phyloP scores from a whole-genome alignment of 805 yeast genomes.

The Candida orba region DNA sequence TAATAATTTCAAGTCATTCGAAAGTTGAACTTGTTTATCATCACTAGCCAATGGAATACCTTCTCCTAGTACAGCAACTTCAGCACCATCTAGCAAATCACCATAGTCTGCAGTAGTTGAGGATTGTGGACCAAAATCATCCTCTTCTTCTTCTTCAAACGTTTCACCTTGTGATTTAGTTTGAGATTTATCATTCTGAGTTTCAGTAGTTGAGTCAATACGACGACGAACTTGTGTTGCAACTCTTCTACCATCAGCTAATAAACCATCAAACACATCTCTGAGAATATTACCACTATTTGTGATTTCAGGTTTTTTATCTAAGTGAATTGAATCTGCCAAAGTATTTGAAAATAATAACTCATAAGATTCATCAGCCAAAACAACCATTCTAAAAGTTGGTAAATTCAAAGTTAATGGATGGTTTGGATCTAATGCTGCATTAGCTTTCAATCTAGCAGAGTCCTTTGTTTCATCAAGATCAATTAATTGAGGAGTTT shows the following conservation, averaged over 20 bases:
- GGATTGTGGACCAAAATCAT: constrained; percentile 38
- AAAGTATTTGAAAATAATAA: constrained; percentile 67
- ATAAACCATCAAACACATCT: constrained; percentile 83
- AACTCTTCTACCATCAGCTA: constrained; percentile 88
- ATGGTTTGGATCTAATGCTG: constrained; percentile 72
- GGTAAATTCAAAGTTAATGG: constrained; percentile 74
- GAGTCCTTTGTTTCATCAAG: constrained; percentile 28
- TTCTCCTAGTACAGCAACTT: constrained; percentile 34
- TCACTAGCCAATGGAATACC: constrained; percentile 22
- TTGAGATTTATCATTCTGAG: constrained; percentile 3
- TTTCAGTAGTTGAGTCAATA: constrained; percentile 51
- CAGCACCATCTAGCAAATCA: constrained; percentile 44
- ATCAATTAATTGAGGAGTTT: constrained; percentile 37
- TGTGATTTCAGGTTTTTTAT: constrained; percentile 39
- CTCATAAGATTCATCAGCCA: constrained; percentile 93
- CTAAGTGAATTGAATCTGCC: constrained; percentile 59
- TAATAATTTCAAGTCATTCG: constrained; percentile 23
- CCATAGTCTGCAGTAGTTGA: constrained; percentile 30
- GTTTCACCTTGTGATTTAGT: background rate
- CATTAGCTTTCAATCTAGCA: constrained; percentile 47
- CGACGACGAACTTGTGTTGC: constrained; percentile 85
- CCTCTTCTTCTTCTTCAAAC: constrained; percentile 34
- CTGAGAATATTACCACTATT: constrained; percentile 55
- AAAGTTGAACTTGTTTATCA: constrained; percentile 9
- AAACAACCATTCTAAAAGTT: constrained; percentile 87